Evolutionary conservation across 2,329 filamentous ascomycete genomes (phyloP).

Genomic region (Beauveria caledonica): DNA sequence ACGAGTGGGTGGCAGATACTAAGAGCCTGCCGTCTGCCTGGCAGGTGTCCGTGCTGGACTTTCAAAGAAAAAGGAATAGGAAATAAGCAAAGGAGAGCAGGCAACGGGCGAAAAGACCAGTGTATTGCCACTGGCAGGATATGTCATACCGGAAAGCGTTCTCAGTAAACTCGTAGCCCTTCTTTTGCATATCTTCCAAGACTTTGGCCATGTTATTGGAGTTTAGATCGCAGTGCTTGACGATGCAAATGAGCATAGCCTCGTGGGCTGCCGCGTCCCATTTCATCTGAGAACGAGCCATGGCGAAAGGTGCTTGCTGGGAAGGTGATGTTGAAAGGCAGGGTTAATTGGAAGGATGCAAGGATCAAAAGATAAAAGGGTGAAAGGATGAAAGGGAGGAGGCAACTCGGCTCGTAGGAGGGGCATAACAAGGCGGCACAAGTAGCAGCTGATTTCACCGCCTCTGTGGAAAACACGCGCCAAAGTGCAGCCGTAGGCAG

Average conservation of each 20-base stretch:
- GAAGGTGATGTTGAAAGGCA: too few species aligned
- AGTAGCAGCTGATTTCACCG: background rate
- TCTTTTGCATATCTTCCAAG: constrained; percentile 27
- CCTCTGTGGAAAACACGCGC: background rate
- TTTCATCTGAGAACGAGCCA: constrained; percentile 20
- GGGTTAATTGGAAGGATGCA: constrained; percentile 2
- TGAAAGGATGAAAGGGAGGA: background rate
- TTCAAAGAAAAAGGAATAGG: constrained; percentile 4
- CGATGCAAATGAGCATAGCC: constrained; percentile 34
- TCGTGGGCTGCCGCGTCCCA: constrained; percentile 37
- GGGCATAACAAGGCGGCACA: background rate
- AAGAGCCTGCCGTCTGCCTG: too few species aligned
- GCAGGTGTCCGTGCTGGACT: background rate
- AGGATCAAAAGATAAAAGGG: background rate
- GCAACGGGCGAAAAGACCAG: background rate
- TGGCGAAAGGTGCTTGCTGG: background rate
- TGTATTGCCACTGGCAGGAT: background rate
- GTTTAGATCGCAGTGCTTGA: constrained; percentile 28
- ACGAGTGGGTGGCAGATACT: background rate
- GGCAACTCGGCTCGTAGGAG: background rate
- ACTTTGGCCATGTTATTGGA: constrained; percentile 27
- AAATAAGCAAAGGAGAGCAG: background rate
- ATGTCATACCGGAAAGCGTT: constrained; percentile 32
- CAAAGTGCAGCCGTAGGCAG: background rate
- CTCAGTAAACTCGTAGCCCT: constrained; percentile 33